phyloP scores from a whole-genome alignment of 768 basidiomycete genomes.

The Gloeophyllum trabeum region DNA sequence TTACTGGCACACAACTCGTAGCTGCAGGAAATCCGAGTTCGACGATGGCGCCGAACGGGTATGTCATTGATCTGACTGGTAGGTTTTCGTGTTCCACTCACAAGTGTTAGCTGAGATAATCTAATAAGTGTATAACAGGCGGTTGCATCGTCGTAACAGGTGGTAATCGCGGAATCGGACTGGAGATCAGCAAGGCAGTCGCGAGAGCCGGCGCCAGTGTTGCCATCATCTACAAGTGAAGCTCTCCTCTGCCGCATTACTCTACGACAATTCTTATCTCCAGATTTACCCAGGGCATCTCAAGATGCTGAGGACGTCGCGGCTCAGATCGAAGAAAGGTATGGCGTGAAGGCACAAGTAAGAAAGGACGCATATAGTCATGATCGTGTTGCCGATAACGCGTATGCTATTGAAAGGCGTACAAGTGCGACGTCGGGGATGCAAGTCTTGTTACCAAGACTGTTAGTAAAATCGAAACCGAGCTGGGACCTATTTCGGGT shows the following conservation, averaged over 20 bases:
- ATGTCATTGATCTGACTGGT: no score
- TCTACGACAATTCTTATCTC: no score
- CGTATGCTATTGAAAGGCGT: conserved; percentile 29
- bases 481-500: conserved; percentile 36
- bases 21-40: no score
- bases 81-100: no score
- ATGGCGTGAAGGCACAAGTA: conserved; percentile 30
- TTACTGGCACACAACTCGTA: no score
- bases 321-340: conserved; percentile 30
- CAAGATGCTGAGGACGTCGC: conserved; percentile 37
- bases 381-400: not conserved
- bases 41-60: no score
- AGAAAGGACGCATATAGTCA: conserved; percentile 7
- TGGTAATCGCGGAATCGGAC: not conserved
- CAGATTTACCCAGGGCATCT: conserved; percentile 38
- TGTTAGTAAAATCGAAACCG: conserved; percentile 35
- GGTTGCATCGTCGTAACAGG: not conserved
- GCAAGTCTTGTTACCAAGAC: conserved; percentile 28
- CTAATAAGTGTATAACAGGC: no score
- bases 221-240: not conserved
- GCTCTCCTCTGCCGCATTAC: no score
- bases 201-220: not conserved
- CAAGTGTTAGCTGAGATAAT: no score
- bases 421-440: conserved; percentile 49
- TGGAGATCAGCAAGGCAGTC: not conserved